Base-by-base conservation (phyloP, 495 filamentous ascomycete species). In the Geoglossum glabrum region DNA sequence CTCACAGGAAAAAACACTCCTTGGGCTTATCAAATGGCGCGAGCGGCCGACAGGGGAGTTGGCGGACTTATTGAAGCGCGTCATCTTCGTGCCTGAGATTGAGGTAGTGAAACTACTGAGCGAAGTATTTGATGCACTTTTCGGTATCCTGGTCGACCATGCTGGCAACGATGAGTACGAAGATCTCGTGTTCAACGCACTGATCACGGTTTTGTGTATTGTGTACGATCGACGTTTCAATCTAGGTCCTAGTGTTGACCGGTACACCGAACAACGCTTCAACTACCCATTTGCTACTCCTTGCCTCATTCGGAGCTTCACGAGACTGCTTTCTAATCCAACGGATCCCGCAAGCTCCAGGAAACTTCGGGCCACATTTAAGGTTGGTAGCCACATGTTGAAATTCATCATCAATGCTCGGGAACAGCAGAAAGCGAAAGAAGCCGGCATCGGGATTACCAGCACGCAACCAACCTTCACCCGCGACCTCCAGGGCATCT, bases 151-250 rank as follows among this genome's bases (percentile, higher is more conserved):
- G 28, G 83, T 92, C 11, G 87, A 93, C 61, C 81, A 95, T 65
- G 78, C 87, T 11, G 87, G 87, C 3, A 86, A 88, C 57, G 86
- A 93, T 58, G 88, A 95, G 61, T 84, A 86, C 57, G 92, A 97
- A 61, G 89, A 99, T 67, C 71, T 95, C 45, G 83, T 95, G 30
- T 96, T 99, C 69, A 84, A 84, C 55, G 84, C 88, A 8, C 73
- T 99, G 7, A 87, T 97, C 9, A 83, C 83, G 11, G 87, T 97
- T 9, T 72, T 99, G 43, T 85, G 88, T 21, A 96, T 97, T 62
- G 86, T 94, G 27, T 86, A 96, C 65, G 92, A 99, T 70, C 81
- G 92, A 59, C 74, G 92, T 11, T 99, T 95, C 72, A 90, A 95
- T 61, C 71, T 99, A 13, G 81, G 83, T 6, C 88, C 93, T 1